Percentiles rank a stretch among this genome's conserved stretches.
Conservation (phyloP, 176 grass and related monocot species). For the Musa schizocarpa region DNA sequence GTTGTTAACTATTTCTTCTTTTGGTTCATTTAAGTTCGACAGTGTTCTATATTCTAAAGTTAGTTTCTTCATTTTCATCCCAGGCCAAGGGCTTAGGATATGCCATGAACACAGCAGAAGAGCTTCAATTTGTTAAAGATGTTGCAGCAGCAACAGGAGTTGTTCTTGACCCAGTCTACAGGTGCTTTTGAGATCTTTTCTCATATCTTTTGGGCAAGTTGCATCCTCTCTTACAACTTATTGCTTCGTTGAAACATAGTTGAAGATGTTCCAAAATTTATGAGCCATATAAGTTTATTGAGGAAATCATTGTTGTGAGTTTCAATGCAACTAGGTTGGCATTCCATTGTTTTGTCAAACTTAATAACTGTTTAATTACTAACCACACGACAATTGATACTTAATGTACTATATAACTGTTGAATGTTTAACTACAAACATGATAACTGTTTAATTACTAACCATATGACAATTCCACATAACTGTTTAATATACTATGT, state of each 20-base stretch:
- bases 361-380: too few species aligned
- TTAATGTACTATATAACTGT: too few species aligned
- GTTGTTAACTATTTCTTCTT: slow-evolving; percentile 12
- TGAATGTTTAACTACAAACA: too few species aligned
- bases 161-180: slow-evolving; percentile 96
- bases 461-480: too few species aligned
- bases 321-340: neutral
- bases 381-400: too few species aligned
- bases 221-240: neutral
- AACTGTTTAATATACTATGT: too few species aligned
- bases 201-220: neutral
- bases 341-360: too few species aligned
- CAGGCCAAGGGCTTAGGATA: slow-evolving; percentile 97
- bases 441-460: too few species aligned
- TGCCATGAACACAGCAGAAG: slow-evolving; percentile 78
- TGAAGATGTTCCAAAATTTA: too few species aligned
- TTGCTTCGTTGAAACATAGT: too few species aligned
- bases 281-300: too few species aligned
- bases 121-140: slow-evolving; percentile 93
- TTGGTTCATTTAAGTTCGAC: neutral
- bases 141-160: slow-evolving; percentile 70
- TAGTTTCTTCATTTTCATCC: slow-evolving; percentile 17
- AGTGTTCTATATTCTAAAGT: neutral
- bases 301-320: neutral
- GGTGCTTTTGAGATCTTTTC: slow-evolving; percentile 27